Evolutionary conservation across 108 stramenopile species (phyloP).

Genomic region (Chaetoceros muelleri): DNA sequence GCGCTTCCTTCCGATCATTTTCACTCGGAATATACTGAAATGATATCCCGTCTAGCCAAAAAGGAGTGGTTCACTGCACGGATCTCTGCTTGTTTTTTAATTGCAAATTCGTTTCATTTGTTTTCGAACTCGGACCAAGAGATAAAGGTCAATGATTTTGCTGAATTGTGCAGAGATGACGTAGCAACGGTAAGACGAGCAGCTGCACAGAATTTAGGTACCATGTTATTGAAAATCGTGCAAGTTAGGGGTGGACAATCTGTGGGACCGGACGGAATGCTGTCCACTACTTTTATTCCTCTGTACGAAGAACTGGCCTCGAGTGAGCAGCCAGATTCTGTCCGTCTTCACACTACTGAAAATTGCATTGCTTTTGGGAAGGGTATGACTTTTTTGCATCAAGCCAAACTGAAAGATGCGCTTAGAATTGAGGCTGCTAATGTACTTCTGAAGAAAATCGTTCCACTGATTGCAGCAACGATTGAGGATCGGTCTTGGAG

Average conservation of each 20-base stretch:
- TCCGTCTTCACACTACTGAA: constrained; percentile 86
- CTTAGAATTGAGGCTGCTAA: constrained; percentile 15
- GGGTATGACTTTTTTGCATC: constrained; percentile 41
- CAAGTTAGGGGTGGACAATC: constrained; percentile 23
- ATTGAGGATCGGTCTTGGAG: constrained; percentile 93
- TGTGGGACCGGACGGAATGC: constrained; percentile 29
- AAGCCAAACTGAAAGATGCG: constrained; percentile 10
- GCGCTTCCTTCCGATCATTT: constrained; percentile 41
- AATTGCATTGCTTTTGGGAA: constrained; percentile 81
- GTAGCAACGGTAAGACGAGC: constrained; percentile 93
- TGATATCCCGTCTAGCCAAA: constrained; percentile 70
- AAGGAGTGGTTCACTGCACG: constrained; percentile 98
- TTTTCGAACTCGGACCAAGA: constrained; percentile 19
- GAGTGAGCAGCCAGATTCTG: constrained; percentile 91
- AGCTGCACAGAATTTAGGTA: constrained; percentile 75
- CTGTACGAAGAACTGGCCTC: constrained; percentile 73
- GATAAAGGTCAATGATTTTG: constrained; percentile 45
- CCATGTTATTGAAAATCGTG: constrained; percentile 49
- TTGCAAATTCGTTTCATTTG: constrained; percentile 59
- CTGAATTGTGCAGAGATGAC: constrained; percentile 78
- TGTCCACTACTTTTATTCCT: constrained; percentile 43
- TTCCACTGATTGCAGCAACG: constrained; percentile 72
- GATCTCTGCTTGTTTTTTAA: constrained; percentile 80
- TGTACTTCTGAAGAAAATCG: constrained; percentile 38
- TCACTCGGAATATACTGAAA: constrained; percentile 49